Evolutionary conservation across 805 yeast genomes (phyloP).

Genomic region (Saccharomyces eubayanus): DNA sequence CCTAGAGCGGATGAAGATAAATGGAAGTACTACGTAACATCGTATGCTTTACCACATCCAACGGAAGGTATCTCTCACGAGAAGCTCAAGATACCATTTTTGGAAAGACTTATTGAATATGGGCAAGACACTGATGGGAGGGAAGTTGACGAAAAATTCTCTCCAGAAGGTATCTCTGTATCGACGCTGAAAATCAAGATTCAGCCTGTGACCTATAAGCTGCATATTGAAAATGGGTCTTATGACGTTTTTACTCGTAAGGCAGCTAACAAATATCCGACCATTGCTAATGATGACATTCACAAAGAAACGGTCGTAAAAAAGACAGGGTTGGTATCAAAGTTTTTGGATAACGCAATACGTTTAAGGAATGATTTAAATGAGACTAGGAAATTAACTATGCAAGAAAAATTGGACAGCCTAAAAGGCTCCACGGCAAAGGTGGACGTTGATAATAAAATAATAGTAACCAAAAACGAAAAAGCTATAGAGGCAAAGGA

Average conservation of each 20-base stretch:
- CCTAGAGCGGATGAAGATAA: conserved; percentile 61
- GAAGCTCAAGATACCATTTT: conserved; percentile 69
- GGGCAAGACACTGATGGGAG: conserved; percentile 43
- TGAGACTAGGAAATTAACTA: conserved; percentile 27
- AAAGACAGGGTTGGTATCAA: conserved; percentile 31
- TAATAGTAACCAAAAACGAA: not conserved
- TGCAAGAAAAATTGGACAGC: conserved; percentile 15
- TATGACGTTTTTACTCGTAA: conserved; percentile 70
- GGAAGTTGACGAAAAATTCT: conserved; percentile 20
- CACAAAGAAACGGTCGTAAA: conserved; percentile 27
- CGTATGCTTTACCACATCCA: conserved; percentile 89
- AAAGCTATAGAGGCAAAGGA: not conserved
- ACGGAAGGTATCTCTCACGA: conserved; percentile 89
- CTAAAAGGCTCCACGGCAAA: conserved; percentile 4
- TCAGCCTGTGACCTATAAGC: conserved; percentile 66
- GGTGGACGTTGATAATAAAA: not conserved
- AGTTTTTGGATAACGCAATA: conserved; percentile 41
- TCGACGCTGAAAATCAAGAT: conserved; percentile 73
- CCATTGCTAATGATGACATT: conserved; percentile 17
- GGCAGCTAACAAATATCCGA: conserved; percentile 38
- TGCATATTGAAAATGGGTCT: conserved; percentile 72
- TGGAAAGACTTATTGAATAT: conserved; percentile 50
- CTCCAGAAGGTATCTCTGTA: conserved; percentile 50
- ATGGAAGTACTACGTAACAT: conserved; percentile 90
- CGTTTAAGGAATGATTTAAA: conserved; percentile 50